Evolutionary conservation across 2,329 filamentous ascomycete species (phyloP).

Genomic region (Verticillium longisporum): DNA sequence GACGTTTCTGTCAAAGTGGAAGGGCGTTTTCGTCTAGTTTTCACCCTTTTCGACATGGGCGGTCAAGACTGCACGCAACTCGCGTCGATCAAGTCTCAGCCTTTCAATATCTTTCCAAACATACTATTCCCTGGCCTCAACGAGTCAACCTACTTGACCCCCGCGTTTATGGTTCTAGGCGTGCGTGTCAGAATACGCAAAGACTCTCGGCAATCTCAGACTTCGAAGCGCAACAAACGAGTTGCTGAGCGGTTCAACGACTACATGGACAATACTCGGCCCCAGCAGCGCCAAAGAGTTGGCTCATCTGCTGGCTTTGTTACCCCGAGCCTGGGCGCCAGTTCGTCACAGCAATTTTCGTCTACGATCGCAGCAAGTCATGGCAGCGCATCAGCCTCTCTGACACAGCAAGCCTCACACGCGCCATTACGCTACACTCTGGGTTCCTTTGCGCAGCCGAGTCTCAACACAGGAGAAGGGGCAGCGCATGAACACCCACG

Average conservation of each 20-base stretch:
- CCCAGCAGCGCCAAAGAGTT: background rate
- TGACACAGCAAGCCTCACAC: background rate
- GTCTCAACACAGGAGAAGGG: background rate
- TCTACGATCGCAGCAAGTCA: background rate
- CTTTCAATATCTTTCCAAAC: conserved; percentile 58
- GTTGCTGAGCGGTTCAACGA: background rate
- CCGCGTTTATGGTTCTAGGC: conserved; percentile 80
- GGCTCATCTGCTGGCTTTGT: background rate
- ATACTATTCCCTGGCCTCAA: conserved; percentile 75
- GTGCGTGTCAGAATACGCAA: conserved; percentile 78
- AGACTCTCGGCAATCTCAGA: conserved; percentile 55
- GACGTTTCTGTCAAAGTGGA: conserved; percentile 74
- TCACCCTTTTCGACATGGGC: conserved; percentile 62
- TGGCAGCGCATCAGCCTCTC: background rate
- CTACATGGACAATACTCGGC: background rate
- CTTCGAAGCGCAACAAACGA: conserved; percentile 34
- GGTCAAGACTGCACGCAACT: conserved; percentile 16
- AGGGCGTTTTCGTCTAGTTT: conserved; percentile 66
- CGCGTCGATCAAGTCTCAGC: conserved; percentile 47
- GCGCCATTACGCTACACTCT: background rate
- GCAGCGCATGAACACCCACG: background rate
- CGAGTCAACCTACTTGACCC: conserved; percentile 74
- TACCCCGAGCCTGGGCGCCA: background rate
- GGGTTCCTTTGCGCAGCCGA: background rate
- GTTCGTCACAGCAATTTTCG: background rate